Conservation (phyloP, 495 filamentous ascomycete genomes). For the Podospora pseudoanserina region DNA sequence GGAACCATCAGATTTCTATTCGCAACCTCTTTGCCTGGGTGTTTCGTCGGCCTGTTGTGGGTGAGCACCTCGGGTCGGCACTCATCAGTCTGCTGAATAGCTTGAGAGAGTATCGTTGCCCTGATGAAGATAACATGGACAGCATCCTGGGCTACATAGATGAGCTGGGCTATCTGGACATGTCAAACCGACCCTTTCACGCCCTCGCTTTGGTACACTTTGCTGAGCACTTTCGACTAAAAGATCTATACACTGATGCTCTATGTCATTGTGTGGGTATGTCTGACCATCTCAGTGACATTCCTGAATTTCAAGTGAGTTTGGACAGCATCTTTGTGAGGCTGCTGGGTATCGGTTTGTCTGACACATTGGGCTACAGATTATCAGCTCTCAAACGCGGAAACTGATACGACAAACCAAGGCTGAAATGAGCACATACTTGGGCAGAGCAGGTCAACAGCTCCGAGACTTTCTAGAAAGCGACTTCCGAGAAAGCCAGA, state of each 20-base stretch:
- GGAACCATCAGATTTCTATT: slow-evolving; percentile 57
- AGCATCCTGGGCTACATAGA: slow-evolving; percentile 57
- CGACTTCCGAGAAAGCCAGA: slow-evolving; percentile 53
- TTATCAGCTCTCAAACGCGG: slow-evolving; percentile 51
- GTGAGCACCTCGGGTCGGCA: slow-evolving; percentile 52
- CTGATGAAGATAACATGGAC: slow-evolving; percentile 44
- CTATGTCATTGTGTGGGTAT: slow-evolving; percentile 68
- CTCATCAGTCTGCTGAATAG: slow-evolving; percentile 55
- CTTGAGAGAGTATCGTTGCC: slow-evolving; percentile 53
- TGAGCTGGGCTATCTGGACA: slow-evolving; percentile 57
- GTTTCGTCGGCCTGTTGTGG: slow-evolving; percentile 57
- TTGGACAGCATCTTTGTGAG: background rate
- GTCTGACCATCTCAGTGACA: slow-evolving; percentile 50
- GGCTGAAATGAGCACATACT: slow-evolving; percentile 59
- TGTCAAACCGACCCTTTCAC: slow-evolving; percentile 56
- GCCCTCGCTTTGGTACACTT: slow-evolving; percentile 57
- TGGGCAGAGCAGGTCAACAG: slow-evolving; percentile 46
- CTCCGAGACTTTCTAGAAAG: slow-evolving; percentile 58
- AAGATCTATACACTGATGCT: slow-evolving; percentile 57
- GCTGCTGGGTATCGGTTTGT: background rate
- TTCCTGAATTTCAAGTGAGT: slow-evolving; percentile 55
- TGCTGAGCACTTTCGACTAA: slow-evolving; percentile 56
- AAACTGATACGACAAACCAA: slow-evolving; percentile 57
- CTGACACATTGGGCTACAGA: slow-evolving; percentile 34
- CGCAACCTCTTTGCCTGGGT: slow-evolving; percentile 70